Conservation (phyloP, 1,284 basidiomycete genomes). For the Pholiota adiposa region DNA sequence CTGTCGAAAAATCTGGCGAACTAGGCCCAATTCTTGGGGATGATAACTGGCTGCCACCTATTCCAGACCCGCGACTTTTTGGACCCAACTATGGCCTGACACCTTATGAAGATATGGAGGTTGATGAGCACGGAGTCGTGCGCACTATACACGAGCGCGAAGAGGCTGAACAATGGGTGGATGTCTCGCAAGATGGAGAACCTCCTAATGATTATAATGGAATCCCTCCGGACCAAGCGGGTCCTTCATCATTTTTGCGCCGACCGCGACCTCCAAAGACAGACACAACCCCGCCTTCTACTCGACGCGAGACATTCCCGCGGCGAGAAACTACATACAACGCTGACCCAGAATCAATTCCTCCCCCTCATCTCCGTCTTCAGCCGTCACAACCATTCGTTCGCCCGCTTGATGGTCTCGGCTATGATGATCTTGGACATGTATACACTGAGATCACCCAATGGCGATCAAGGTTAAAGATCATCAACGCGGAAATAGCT, state of each 20-base stretch:
- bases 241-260: constrained; percentile 37
- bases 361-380: constrained; percentile 68
- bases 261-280: constrained; percentile 36
- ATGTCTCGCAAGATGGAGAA: constrained; percentile 41
- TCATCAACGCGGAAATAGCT: constrained; percentile 70
- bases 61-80: constrained; percentile 55
- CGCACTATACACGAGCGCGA: constrained; percentile 32
- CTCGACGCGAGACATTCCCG: constrained; percentile 67
- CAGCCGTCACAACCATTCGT: constrained; percentile 75
- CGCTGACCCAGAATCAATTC: constrained; percentile 40
- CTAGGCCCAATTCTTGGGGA: constrained; percentile 36
- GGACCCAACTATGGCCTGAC: constrained; percentile 56
- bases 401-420: constrained; percentile 67
- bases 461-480: constrained; percentile 71
- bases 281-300: constrained; percentile 35
- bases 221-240: constrained; percentile 35
- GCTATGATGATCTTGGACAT: constrained; percentile 63
- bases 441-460: constrained; percentile 71
- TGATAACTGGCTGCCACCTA: constrained; percentile 37
- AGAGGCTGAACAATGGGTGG: constrained; percentile 56
- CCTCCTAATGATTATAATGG: constrained; percentile 44
- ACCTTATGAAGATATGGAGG: constrained; percentile 36
- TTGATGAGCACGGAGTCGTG: constrained; percentile 37
- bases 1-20: constrained; percentile 56
- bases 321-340: constrained; percentile 44